A percentile compares a stretch with the other conserved stretches of the same genome.
Evolutionary conservation across 1,139 yeast genomes (phyloP).

Genomic region (Eremothecium coryli): DNA sequence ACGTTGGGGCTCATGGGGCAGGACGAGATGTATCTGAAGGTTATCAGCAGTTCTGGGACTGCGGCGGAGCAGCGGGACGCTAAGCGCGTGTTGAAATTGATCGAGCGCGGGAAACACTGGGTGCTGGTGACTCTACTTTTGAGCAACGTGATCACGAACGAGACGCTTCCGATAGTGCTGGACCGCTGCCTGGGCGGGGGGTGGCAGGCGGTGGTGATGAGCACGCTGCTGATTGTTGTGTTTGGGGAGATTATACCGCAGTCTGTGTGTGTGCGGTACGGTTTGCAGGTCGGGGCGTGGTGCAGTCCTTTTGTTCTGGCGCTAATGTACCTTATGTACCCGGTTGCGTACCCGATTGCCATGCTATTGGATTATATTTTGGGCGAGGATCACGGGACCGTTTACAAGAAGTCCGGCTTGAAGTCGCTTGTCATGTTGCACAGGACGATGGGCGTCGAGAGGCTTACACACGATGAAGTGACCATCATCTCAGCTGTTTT

Average conservation of each 20-base stretch:
- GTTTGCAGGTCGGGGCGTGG: slow-evolving; percentile 81
- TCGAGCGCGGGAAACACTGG: slow-evolving; percentile 91
- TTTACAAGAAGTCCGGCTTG: slow-evolving; percentile 85
- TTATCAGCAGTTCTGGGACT: slow-evolving; percentile 45
- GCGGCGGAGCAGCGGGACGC: slow-evolving; percentile 59
- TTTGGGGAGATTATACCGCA: slow-evolving; percentile 98
- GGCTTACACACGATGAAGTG: slow-evolving; percentile 89
- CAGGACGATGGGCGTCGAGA: slow-evolving; percentile 89
- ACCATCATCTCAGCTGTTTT: slow-evolving; percentile 90
- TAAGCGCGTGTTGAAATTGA: slow-evolving; percentile 58
- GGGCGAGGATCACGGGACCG: slow-evolving; percentile 95
- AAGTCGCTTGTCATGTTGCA: slow-evolving; percentile 90
- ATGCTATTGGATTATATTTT: slow-evolving; percentile 65
- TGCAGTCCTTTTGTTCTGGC: slow-evolving; percentile 80
- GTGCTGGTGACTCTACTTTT: slow-evolving; percentile 83
- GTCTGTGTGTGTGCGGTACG: slow-evolving; percentile 84
- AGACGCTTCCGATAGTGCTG: slow-evolving; percentile 85
- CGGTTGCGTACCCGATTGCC: slow-evolving; percentile 88
- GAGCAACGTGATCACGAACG: slow-evolving; percentile 88
- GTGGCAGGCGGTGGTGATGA: slow-evolving; percentile 90
- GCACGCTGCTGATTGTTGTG: slow-evolving; percentile 85
- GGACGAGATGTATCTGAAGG: slow-evolving; percentile 82
- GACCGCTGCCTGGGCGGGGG: slow-evolving; percentile 95
- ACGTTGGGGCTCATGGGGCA: slow-evolving; percentile 96
- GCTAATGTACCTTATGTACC: slow-evolving; percentile 85